phyloP scores from a whole-genome alignment of 306 rosid genomes.

The Medicago truncatula region DNA sequence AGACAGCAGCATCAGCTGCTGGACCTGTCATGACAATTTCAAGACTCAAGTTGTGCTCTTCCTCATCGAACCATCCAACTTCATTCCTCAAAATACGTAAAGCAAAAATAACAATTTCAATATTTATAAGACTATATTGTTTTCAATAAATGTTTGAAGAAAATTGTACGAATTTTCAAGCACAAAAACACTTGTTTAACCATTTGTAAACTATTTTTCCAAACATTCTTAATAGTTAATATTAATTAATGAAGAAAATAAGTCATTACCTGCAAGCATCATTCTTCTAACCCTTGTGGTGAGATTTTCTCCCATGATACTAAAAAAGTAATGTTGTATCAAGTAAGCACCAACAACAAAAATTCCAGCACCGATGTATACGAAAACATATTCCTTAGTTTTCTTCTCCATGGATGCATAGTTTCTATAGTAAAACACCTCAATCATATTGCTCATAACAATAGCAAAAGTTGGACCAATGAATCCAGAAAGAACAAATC shows the following conservation, averaged over 20 bases:
- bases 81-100: conserved; percentile 89
- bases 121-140: background rate
- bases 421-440: conserved; percentile 82
- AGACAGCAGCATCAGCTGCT: no score
- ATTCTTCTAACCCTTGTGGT: conserved; percentile 98
- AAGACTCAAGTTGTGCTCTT: conserved; percentile 94
- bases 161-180: no score
- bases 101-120: background rate
- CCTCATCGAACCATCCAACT: conserved; percentile 99
- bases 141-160: background rate
- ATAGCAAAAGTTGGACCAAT: conserved; percentile 97
- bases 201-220: no score
- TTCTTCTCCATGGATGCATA: conserved; percentile 89
- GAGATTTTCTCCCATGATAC: conserved; percentile 99
- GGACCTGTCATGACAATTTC: no score
- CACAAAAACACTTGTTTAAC: no score
- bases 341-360: conserved; percentile 93
- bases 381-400: conserved; percentile 91
- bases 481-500: conserved; percentile 90
- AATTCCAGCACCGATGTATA: conserved; percentile 92
- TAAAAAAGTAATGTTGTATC: conserved; percentile 97
- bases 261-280: conserved; percentile 90
- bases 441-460: conserved; percentile 98
- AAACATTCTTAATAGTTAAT: no score
- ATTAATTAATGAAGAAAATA: no score